Evolutionary conservation across 148 eudicot genomes (phyloP).

Genomic region (Simmondsia chinensis): DNA sequence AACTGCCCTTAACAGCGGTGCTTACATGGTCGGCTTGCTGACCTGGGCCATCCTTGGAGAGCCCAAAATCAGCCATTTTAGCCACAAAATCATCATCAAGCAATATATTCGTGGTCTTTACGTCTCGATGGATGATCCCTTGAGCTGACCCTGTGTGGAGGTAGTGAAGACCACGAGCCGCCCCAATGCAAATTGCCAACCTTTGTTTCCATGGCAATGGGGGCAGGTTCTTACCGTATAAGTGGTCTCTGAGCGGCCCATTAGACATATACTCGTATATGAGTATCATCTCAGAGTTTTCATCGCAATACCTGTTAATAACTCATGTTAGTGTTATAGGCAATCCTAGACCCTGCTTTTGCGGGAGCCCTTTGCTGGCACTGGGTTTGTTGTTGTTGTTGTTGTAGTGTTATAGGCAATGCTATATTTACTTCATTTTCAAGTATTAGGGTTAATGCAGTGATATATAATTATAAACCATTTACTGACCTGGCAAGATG

Average conservation of each 20-base stretch:
- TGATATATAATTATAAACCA: no score
- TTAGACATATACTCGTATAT: background rate
- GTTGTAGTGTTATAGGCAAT: no score
- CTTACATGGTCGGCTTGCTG: background rate
- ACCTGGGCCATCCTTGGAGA: background rate
- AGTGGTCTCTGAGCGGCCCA: background rate
- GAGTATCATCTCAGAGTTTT: background rate
- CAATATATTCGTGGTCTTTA: background rate
- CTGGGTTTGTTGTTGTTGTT: no score
- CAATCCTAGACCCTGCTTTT: no score
- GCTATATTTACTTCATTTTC: no score
- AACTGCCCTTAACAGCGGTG: conserved; percentile 1
- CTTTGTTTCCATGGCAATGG: background rate
- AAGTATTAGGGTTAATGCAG: no score
- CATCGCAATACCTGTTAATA: background rate
- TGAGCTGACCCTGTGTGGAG: conserved; percentile 4
- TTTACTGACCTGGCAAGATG: no score
- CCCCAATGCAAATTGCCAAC: conserved; percentile 2
- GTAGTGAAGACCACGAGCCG: background rate
- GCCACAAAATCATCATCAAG: conserved; percentile 1
- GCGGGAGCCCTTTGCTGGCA: no score
- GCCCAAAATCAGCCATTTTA: conserved; percentile 4
- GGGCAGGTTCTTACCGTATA: background rate
- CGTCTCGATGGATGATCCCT: conserved; percentile 1
- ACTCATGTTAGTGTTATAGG: no score